phyloP scores from a whole-genome alignment of 805 yeast genomes.

The Metschnikowia koreensis region DNA sequence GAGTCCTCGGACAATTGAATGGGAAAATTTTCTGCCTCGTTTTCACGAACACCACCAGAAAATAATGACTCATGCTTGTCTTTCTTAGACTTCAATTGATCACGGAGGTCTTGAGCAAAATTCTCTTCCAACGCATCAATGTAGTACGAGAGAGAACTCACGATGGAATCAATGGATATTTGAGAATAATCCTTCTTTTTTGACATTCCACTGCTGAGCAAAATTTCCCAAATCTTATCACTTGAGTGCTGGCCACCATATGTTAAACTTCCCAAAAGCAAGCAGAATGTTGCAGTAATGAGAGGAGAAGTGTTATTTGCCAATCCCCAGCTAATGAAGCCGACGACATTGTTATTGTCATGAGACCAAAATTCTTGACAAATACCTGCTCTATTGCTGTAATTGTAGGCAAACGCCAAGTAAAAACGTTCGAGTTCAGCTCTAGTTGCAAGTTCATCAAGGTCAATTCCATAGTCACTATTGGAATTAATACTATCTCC shows the following conservation, averaged over 20 bases:
- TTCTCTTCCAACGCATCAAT: constrained; percentile 43
- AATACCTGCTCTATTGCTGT: constrained; percentile 57
- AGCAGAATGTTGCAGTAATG: constrained; percentile 77
- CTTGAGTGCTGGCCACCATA: constrained; percentile 55
- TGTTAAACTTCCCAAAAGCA: constrained; percentile 74
- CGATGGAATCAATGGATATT: constrained; percentile 56
- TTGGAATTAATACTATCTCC: neutral
- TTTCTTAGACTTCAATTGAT: constrained; percentile 30
- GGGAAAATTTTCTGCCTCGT: constrained; percentile 23
- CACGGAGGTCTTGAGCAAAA: constrained; percentile 23
- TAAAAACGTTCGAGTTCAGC: constrained; percentile 89
- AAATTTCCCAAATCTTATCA: constrained; percentile 38
- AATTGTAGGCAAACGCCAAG: constrained; percentile 67
- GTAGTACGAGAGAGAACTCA: constrained; percentile 54
- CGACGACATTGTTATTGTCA: constrained; percentile 57
- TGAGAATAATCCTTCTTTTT: constrained; percentile 41
- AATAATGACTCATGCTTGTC: constrained; percentile 34
- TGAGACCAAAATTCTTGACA: constrained; percentile 61
- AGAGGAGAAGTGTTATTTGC: constrained; percentile 71
- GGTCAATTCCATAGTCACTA: constrained; percentile 32
- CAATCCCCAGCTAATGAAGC: constrained; percentile 87
- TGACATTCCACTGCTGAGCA: constrained; percentile 24
- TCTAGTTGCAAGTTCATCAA: constrained; percentile 64
- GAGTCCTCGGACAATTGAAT: constrained; percentile 78
- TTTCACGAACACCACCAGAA: constrained; percentile 9